Evolutionary conservation across 140 eudicot genomes (phyloP), one percentile per base, ranked within the genome.

Genomic region (Anethum foeniculum): DNA sequence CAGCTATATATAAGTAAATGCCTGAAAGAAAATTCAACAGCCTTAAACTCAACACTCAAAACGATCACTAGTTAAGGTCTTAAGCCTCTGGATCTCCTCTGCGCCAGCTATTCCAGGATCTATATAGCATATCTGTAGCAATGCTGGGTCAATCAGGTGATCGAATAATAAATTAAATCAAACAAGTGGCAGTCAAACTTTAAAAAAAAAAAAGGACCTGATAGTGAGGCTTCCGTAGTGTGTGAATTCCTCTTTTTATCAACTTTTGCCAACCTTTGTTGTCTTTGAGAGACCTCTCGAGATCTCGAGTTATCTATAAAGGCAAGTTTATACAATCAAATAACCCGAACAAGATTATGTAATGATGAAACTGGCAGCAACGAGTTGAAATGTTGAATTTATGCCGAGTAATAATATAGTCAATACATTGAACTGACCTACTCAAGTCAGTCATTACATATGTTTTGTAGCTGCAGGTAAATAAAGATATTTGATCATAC

Each of bases 181-280:
- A 77, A 79, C 28, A 48, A 82, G 21, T 49, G 12, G 21, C 46
- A 41, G 7, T 11, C 34, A 23, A 25, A 62, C 51, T 34, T n/a
- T n/a, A n/a, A n/a, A n/a, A n/a, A n/a, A n/a, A n/a, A n/a, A n/a
- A n/a, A n/a, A n/a, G 71, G 51, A 91, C 94, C 98, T 94, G 97
- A 88, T 94, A 92, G 72, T 88, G 92, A 14, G 81, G 89, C 84
- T 94, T 92, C 86, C 81, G 87, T 81, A 94, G 88, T 27, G 97
- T 94, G 91, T 94, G 97, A 71, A 86, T 88, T 56, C 99, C 97
- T 86, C 98, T 90, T 85, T 94, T 94, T 83, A 94, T 88, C 60
- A 82, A 69, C 83, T 83, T 82, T 84, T 94, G 97, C 98, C 98
- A 94, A 71, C 98, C 98, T 56, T 39, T 71, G 60, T 89, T 94